These are phyloP conservation scores for Coemansia sp. DNA, from an alignment of 192 early-diverging fungal genomes.

Conservation along the genomic window DNA sequence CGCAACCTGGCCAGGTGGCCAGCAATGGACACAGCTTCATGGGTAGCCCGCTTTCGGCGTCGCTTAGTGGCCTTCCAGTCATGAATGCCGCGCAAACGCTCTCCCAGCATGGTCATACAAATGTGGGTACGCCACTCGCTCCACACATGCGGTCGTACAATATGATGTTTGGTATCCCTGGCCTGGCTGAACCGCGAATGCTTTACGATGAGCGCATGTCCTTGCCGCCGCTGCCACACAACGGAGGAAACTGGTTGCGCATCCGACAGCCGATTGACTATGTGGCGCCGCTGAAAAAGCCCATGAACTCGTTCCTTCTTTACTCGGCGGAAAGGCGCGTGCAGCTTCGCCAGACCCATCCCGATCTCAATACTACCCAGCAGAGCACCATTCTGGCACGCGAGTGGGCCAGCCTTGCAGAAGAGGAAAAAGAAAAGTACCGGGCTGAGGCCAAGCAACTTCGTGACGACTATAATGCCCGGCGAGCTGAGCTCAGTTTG, in stretches of 20 bases:
- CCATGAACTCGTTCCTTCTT: constrained; percentile 71
- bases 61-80: constrained; percentile 7
- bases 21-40: constrained; percentile 21
- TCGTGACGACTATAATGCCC: constrained; percentile 62
- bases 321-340: constrained; percentile 69
- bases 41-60: constrained; percentile 10
- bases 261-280: constrained; percentile 56
- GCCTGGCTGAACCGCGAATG: constrained; percentile 28
- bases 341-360: constrained; percentile 62
- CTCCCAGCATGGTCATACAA: constrained; percentile 1
- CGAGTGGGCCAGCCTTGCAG: constrained; percentile 64
- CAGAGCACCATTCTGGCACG: constrained; percentile 69
- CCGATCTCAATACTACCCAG: constrained; percentile 63
- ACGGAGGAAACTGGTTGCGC: constrained; percentile 39
- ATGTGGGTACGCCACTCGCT: constrained; percentile 15
- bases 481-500: constrained; percentile 61
- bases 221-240: constrained; percentile 31
- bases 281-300: constrained; percentile 61
- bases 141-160: constrained; percentile 40
- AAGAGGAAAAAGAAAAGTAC: constrained; percentile 62
- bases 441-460: constrained; percentile 61
- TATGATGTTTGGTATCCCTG: constrained; percentile 50
- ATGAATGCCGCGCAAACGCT: constrained; percentile 8
- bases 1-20: background rate
- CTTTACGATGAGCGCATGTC: constrained; percentile 51